A percentile compares a stretch with the other conserved stretches of the same genome.
Conservation (phyloP, 148 eudicot genomes). For the Gaultheria prostrata region DNA sequence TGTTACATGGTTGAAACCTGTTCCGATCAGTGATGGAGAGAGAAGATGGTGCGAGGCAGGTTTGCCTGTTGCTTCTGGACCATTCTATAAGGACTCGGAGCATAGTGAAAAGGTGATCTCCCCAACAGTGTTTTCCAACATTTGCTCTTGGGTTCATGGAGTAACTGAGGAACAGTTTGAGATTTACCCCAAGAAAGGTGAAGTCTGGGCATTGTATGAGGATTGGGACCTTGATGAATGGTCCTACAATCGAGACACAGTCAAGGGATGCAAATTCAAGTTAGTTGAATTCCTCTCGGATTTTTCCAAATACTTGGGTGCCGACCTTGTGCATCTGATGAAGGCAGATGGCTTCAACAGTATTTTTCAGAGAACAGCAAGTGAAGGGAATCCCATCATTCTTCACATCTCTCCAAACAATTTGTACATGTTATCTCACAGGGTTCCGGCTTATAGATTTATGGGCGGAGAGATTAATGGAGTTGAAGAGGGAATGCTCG, state of each 20-base stretch:
- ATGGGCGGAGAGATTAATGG: conserved; percentile 37
- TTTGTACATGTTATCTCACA: conserved; percentile 49
- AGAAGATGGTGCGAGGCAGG: conserved; percentile 56
- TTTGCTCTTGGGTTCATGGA: conserved; percentile 27
- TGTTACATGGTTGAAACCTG: conserved; percentile 50
- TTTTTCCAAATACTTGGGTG: conserved; percentile 32
- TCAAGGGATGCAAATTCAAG: conserved; percentile 39
- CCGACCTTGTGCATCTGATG: conserved; percentile 19
- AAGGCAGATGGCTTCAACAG: conserved; percentile 29
- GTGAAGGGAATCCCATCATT: conserved; percentile 23
- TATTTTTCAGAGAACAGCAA: conserved; percentile 24
- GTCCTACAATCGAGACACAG: conserved; percentile 39
- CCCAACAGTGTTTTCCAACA: conserved; percentile 22
- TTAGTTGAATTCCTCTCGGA: conserved; percentile 42
- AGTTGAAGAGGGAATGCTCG: conserved; percentile 31
- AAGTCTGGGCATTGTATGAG: conserved; percentile 63
- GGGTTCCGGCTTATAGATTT: conserved; percentile 40
- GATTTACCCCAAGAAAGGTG: conserved; percentile 54
- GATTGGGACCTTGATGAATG: conserved; percentile 50
- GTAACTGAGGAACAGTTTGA: conserved; percentile 39
- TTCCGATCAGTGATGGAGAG: conserved; percentile 39
- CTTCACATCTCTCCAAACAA: conserved; percentile 32
- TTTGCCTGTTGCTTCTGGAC: conserved; percentile 58
- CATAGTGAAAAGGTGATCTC: conserved; percentile 11
- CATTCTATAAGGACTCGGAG: conserved; percentile 36